Evolutionary conservation across 2,329 filamentous ascomycete species (phyloP).

Genomic region (Penicillium sumatraense): DNA sequence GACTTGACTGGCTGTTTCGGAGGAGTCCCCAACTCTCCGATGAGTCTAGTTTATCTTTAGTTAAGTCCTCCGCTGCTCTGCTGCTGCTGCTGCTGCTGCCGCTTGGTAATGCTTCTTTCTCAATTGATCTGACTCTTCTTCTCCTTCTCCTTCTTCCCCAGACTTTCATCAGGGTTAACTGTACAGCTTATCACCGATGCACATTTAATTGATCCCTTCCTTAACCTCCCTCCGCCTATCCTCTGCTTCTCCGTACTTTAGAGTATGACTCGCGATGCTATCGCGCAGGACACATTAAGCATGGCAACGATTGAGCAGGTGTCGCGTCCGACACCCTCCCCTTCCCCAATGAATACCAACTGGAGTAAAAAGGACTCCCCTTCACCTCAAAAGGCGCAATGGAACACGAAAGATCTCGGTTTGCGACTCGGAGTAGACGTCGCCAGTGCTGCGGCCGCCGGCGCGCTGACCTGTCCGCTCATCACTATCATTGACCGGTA

Average conservation of each 20-base stretch:
- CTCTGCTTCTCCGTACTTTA: background rate
- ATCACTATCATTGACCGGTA: constrained; percentile 89
- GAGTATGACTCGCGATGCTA: constrained; percentile 37
- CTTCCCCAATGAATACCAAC: background rate
- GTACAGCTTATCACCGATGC: too few species aligned
- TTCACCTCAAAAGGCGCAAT: constrained; percentile 40
- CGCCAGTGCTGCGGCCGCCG: constrained; percentile 71
- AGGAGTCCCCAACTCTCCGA: too few species aligned
- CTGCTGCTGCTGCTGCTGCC: background rate
- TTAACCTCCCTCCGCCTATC: background rate
- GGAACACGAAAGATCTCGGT: constrained; percentile 78
- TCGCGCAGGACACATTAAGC: constrained; percentile 30
- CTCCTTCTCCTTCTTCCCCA: background rate
- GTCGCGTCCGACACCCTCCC: background rate
- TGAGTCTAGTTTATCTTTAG: too few species aligned
- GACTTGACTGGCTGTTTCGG: too few species aligned
- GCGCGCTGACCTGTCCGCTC: constrained; percentile 76
- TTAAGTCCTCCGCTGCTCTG: too few species aligned
- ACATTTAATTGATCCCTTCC: background rate
- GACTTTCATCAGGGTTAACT: background rate
- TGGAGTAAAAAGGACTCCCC: constrained; percentile 2
- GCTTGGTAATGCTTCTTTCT: constrained; percentile 22
- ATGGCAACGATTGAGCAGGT: constrained; percentile 29
- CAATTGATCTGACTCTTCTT: constrained; percentile 13
- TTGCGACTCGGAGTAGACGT: constrained; percentile 70